A percentile compares a stretch with the other conserved stretches of the same genome.
Evolutionary conservation across 352 stramenopile genomes (phyloP).

Genomic region (Globisporangium polare): DNA sequence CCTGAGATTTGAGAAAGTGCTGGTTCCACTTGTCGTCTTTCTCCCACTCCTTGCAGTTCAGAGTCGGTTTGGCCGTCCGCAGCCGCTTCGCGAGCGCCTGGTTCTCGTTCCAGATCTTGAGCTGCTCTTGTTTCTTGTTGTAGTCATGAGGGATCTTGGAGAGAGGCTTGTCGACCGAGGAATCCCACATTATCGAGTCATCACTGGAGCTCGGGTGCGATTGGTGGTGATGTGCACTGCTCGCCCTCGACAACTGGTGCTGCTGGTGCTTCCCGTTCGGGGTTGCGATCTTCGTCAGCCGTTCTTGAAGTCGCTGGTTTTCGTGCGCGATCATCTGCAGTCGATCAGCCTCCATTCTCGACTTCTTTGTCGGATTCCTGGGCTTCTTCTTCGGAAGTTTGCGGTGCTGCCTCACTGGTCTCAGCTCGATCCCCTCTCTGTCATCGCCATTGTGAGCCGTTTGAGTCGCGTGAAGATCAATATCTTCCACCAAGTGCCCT

Average conservation of each 20-base stretch:
- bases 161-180: background rate
- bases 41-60: constrained; percentile 66
- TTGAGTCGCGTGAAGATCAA: background rate
- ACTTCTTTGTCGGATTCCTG: constrained; percentile 17
- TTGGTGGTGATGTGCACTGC: background rate
- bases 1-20: constrained; percentile 56
- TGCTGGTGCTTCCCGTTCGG: background rate
- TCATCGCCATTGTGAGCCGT: background rate
- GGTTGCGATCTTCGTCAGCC: constrained; percentile 20
- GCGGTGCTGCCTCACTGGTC: constrained; percentile 12
- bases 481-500: background rate
- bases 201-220: constrained; percentile 13
- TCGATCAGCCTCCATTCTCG: constrained; percentile 19
- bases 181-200: background rate
- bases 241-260: background rate
- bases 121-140: constrained; percentile 61
- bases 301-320: constrained; percentile 25
- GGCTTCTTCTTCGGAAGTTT: constrained; percentile 16
- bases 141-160: constrained; percentile 31
- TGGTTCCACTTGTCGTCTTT: constrained; percentile 73
- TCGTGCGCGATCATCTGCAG: constrained; percentile 20
- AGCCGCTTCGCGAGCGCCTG: constrained; percentile 64
- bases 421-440: background rate
- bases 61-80: constrained; percentile 55
- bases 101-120: constrained; percentile 74